Evolutionary conservation across 2,329 filamentous ascomycete genomes (phyloP).

Genomic region (Paracamarosporium sp.): DNA sequence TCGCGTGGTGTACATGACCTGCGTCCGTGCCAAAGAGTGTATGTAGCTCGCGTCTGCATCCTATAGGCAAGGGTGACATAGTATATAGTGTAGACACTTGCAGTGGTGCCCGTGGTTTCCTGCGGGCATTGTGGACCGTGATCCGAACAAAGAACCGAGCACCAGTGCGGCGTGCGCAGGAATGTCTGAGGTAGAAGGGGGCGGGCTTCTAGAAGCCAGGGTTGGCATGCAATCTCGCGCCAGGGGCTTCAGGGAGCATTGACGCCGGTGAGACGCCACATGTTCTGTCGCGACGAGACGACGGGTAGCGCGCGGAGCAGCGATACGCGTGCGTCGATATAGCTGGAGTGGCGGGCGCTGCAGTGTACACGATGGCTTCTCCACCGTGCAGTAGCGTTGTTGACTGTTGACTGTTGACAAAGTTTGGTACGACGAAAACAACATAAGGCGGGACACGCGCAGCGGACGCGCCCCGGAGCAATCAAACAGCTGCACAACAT

Average conservation of each 20-base stretch:
- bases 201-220: constrained; percentile 11
- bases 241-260: constrained; percentile 9
- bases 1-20: not conserved
- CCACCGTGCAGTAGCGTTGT: constrained; percentile 5
- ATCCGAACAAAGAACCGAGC: not conserved
- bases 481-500: constrained; percentile 10
- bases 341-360: not conserved
- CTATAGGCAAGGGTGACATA: not conserved
- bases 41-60: not conserved
- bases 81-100: not conserved
- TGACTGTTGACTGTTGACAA: constrained; percentile 4
- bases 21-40: too few species aligned
- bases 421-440: not conserved
- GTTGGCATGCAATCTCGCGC: constrained; percentile 12
- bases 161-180: not conserved
- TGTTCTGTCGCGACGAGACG: constrained; percentile 2
- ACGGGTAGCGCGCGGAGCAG: not conserved
- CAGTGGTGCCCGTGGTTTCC: not conserved
- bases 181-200: constrained; percentile 8
- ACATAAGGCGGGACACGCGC: constrained; percentile 4
- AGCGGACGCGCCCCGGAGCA: constrained; percentile 1
- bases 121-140: not conserved
- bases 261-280: constrained; percentile 12
- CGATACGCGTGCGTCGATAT: not conserved
- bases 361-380: constrained; percentile 3